Conservation (phyloP, 2,329 filamentous ascomycete species). For the Epichloe gansuensis region DNA sequence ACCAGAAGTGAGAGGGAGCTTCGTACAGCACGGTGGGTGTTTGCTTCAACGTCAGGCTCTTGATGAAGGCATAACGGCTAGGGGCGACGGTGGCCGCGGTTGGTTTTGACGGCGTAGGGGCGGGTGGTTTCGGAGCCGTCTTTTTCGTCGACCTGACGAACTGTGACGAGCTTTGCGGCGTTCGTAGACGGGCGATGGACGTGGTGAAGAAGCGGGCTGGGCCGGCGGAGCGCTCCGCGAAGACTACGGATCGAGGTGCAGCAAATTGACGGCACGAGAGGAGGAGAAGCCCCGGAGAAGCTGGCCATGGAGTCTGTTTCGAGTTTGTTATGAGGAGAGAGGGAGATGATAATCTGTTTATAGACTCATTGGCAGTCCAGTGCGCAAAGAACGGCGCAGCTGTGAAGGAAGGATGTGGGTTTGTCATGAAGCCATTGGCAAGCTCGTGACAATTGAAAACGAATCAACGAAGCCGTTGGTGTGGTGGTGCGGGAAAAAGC, state of each 20-base stretch:
- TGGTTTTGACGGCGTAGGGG: slow-evolving; percentile 4
- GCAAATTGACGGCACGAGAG: slow-evolving; percentile 16
- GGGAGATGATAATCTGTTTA: neutral
- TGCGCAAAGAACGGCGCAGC: neutral
- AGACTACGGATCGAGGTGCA: slow-evolving; percentile 8
- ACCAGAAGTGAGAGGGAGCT: slow-evolving; percentile 50
- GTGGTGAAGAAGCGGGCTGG: slow-evolving; percentile 19
- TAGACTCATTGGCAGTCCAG: neutral
- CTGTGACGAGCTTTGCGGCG: slow-evolving; percentile 7
- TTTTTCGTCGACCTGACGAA: slow-evolving; percentile 10
- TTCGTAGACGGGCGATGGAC: slow-evolving; percentile 13
- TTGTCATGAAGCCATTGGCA: neutral
- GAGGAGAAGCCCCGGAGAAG: slow-evolving; percentile 19
- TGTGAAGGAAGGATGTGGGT: neutral
- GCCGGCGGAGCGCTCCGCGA: slow-evolving; percentile 10
- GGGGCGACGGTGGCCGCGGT: slow-evolving; percentile 10
- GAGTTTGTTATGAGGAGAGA: neutral
- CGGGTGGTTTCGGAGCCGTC: slow-evolving; percentile 5
- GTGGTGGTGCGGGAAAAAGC: neutral
- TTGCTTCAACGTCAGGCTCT: slow-evolving; percentile 42
- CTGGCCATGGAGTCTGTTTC: slow-evolving; percentile 16
- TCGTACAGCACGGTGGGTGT: slow-evolving; percentile 51
- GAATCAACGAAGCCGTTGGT: neutral
- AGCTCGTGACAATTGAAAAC: neutral
- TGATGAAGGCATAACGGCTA: slow-evolving; percentile 34